phyloP scores from a whole-genome alignment of 2,329 filamentous ascomycete species.

The Paraphoma chrysanthemicola region DNA sequence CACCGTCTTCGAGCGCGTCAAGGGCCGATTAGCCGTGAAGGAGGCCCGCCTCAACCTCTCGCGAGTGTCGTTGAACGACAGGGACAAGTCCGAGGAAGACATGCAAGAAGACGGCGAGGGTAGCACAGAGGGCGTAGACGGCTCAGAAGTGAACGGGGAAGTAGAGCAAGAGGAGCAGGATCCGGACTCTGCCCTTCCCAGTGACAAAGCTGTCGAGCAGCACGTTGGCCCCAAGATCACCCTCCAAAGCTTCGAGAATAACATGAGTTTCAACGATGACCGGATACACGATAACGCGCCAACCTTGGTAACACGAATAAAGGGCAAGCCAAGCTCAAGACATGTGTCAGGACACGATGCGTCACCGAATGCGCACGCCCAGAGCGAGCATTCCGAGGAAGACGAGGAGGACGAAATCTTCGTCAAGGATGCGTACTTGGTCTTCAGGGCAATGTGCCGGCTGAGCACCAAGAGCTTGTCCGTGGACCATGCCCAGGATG shows the following conservation, averaged over 20 bases:
- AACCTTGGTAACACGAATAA: slow-evolving; percentile 69
- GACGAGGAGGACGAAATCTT: slow-evolving; percentile 92
- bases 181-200: slow-evolving; percentile 46
- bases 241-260: slow-evolving; percentile 72
- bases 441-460: slow-evolving; percentile 97
- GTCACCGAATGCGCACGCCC: slow-evolving; percentile 42
- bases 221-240: slow-evolving; percentile 66
- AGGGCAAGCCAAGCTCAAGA: slow-evolving; percentile 51
- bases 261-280: slow-evolving; percentile 70
- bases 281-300: slow-evolving; percentile 71
- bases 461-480: slow-evolving; percentile 90
- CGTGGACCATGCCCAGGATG: slow-evolving; percentile 88
- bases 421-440: slow-evolving; percentile 94
- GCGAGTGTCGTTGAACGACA: slow-evolving; percentile 52
- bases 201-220: slow-evolving; percentile 54
- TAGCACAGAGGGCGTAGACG: slow-evolving; percentile 32
- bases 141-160: slow-evolving; percentile 43
- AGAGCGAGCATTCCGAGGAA: slow-evolving; percentile 64
- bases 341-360: slow-evolving; percentile 54
- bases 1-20: slow-evolving; percentile 95
- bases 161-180: slow-evolving; percentile 49
- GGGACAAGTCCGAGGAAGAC: slow-evolving; percentile 42
- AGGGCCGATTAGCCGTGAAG: slow-evolving; percentile 83
- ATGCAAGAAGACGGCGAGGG: slow-evolving; percentile 31
- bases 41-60: slow-evolving; percentile 71